Evolutionary conservation across 768 basidiomycete species (phyloP).

Genomic region (Dioszegia crocea): DNA sequence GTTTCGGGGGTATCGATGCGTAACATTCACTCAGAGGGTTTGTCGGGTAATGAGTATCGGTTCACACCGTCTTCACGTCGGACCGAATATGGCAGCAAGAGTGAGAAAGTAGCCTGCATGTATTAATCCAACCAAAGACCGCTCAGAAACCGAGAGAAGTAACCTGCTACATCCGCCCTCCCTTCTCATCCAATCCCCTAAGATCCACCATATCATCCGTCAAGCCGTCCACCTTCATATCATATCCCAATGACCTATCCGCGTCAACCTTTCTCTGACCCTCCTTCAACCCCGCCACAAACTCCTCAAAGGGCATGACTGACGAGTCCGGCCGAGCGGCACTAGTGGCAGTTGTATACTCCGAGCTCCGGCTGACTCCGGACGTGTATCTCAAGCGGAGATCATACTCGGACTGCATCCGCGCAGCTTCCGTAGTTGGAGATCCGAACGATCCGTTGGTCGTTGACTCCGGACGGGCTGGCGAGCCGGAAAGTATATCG

Average conservation of each 20-base stretch:
- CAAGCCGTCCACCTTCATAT: not conserved
- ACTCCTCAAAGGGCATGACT: constrained; percentile 32
- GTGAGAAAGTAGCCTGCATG: too few species aligned
- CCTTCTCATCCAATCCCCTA: too few species aligned
- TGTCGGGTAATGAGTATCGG: too few species aligned
- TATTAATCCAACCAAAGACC: too few species aligned
- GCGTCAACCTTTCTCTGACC: not conserved
- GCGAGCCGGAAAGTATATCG: not conserved
- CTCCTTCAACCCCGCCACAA: constrained; percentile 8
- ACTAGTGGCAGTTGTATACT: constrained; percentile 2
- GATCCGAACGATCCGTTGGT: not conserved
- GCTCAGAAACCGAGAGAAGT: too few species aligned
- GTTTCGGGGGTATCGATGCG: too few species aligned
- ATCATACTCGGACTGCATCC: not conserved
- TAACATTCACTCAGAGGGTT: too few species aligned
- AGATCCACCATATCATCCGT: not conserved
- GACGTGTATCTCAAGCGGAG: not conserved
- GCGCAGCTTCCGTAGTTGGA: not conserved
- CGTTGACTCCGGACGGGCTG: not conserved
- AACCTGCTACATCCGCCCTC: too few species aligned
- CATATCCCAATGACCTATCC: not conserved
- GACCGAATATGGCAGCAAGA: too few species aligned
- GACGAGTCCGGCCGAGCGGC: constrained; percentile 29
- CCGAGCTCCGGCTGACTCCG: not conserved
- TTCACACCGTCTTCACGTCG: too few species aligned